Base-by-base conservation (phyloP, 331 rosid genomes). In the Malus hybrid region DNA sequence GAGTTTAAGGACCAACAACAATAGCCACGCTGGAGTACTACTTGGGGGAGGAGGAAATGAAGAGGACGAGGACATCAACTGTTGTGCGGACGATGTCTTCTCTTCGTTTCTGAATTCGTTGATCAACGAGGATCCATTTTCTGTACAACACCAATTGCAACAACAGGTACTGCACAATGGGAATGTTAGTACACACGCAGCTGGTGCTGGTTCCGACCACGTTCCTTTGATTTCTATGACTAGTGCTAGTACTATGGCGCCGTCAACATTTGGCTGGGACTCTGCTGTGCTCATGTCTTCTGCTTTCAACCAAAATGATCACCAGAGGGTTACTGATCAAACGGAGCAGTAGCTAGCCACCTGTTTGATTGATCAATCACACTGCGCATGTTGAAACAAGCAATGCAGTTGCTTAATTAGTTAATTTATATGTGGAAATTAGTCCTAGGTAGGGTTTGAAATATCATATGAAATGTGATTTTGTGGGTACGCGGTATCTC, bases 101-200 rank as follows among this genome's bases (percentile, higher is more conserved):
- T 86, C 93, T 70, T 91, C 97, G 39, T 88, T 91, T 72, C 82
- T 91, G 65, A 86, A 89, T 57, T 91, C 97, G 2, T 39, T 86
- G 77, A 91, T 89, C 83, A 88, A 89, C 5, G 95, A 91, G 2
- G 97, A 89, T 32, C 86, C 90, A 18, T 89, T 86, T 73, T 28
- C 81, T 15, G 46, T 61, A 46, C 88, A 87, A 3, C 87, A 85
- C 14, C 78, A 80, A 7, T 29, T 64, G 48, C 78, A 73, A 44
- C 60, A 27, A 28, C 48, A 42, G 14, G 10, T n/a, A 34, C 62
- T 29, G 19, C 78, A 56, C 18, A 74, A 74, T 48, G 78, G 78
- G 63, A 46, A 29, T 74, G 57, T 52, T 18, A 56, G 59, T 6
- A 42, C 48, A 1, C 32, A 66, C 16, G 9, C 64, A 10, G 16